These are phyloP conservation scores for Phytophthora litchii DNA, from an alignment of 352 stramenopile species.

Conservation along the genomic window DNA sequence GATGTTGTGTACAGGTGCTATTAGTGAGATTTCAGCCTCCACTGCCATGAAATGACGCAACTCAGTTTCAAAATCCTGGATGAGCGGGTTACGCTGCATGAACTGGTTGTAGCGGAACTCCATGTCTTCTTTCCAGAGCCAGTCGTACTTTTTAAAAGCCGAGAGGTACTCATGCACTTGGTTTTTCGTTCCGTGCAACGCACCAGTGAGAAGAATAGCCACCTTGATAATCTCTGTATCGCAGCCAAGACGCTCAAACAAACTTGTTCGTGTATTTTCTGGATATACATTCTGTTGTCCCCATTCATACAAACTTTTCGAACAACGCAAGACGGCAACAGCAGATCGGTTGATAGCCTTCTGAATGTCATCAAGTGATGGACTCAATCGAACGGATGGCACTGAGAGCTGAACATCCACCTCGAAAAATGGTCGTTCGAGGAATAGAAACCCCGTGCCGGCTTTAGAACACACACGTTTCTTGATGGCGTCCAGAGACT, in stretches of 20 bases:
- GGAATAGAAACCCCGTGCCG: slow-evolving; percentile 79
- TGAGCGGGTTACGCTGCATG: slow-evolving; percentile 78
- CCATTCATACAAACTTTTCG: slow-evolving; percentile 83
- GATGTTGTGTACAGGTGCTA: slow-evolving; percentile 86
- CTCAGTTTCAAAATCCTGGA: slow-evolving; percentile 86
- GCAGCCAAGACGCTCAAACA: slow-evolving; percentile 87
- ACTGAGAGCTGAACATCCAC: slow-evolving; percentile 87
- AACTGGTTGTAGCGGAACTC: slow-evolving; percentile 88
- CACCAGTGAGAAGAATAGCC: slow-evolving; percentile 83
- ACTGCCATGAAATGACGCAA: slow-evolving; percentile 84
- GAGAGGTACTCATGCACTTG: slow-evolving; percentile 84
- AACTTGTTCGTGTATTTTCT: slow-evolving; percentile 51
- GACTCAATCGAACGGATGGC: slow-evolving; percentile 78
- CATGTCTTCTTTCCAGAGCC: slow-evolving; percentile 92
- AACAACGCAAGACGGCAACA: slow-evolving; percentile 82
- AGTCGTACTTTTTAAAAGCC: slow-evolving; percentile 90
- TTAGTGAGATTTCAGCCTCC: slow-evolving; percentile 77
- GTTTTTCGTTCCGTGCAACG: slow-evolving; percentile 85
- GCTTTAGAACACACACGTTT: slow-evolving; percentile 83
- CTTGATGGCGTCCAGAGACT: slow-evolving; percentile 83
- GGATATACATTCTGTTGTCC: slow-evolving; percentile 68
- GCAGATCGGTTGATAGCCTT: slow-evolving; percentile 84
- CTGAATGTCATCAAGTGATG: slow-evolving; percentile 86
- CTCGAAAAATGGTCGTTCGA: slow-evolving; percentile 87
- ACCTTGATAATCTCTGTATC: slow-evolving; percentile 92